Evolutionary conservation across 2,329 filamentous ascomycete genomes (phyloP).

Genomic region (Mollisia scopiformis): DNA sequence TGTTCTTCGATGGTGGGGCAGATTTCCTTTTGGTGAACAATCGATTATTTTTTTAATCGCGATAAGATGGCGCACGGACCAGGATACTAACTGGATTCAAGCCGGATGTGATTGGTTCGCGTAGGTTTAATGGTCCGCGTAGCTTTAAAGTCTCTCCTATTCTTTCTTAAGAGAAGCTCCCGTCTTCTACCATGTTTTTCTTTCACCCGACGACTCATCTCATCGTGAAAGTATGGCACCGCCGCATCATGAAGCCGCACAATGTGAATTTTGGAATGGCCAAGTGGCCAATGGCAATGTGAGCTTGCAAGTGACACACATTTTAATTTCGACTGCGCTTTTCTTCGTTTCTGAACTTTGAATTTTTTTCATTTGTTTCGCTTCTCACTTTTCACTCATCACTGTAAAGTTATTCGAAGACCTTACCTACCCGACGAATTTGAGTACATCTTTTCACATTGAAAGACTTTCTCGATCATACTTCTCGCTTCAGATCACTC

Average conservation of each 20-base stretch:
- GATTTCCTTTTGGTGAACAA: neutral
- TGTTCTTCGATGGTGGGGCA: slow-evolving; percentile 4
- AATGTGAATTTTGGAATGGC: neutral
- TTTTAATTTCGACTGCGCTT: neutral
- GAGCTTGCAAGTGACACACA: neutral
- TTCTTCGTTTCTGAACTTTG: neutral
- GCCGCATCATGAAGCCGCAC: neutral
- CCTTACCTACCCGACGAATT: neutral
- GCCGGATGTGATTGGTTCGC: neutral
- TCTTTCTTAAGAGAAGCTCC: neutral
- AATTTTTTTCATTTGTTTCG: neutral
- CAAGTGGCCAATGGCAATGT: neutral
- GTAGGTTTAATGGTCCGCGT: too few relatives aligned
- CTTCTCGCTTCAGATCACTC: neutral
- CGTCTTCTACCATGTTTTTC: neutral
- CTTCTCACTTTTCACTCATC: neutral
- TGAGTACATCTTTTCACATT: too few relatives aligned
- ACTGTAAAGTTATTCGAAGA: neutral
- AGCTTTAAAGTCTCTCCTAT: neutral
- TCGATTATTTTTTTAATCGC: neutral
- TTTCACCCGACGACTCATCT: neutral
- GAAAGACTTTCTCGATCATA: neutral
- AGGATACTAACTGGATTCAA: neutral
- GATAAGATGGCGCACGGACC: slow-evolving; percentile 8
- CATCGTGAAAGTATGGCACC: neutral